Conservation (phyloP, 2,329 filamentous ascomycete genomes). For the Capronia epimyces region DNA sequence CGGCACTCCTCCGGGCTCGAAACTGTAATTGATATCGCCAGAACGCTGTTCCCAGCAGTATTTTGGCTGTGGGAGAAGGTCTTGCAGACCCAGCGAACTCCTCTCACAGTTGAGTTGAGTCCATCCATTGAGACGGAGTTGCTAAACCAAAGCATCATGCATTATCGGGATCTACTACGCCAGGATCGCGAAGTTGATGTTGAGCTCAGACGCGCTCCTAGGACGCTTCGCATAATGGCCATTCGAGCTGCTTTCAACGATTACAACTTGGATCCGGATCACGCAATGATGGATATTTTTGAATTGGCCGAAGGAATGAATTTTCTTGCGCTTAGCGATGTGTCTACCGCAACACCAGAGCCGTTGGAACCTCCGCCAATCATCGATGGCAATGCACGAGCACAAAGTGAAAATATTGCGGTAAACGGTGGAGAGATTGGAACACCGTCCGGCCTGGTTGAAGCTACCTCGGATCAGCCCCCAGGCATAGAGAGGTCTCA, state of each 20-base stretch:
- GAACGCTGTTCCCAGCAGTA: constrained; percentile 13
- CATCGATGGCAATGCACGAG: not conserved
- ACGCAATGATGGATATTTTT: constrained; percentile 14
- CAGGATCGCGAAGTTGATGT: constrained; percentile 2
- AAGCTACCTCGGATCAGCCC: not conserved
- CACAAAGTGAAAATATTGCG: not conserved
- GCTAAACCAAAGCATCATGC: constrained; percentile 4
- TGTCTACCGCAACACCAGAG: constrained; percentile 24
- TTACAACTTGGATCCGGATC: constrained; percentile 18
- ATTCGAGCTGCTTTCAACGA: constrained; percentile 17
- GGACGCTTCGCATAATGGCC: constrained; percentile 13
- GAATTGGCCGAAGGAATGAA: constrained; percentile 15
- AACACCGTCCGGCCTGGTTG: not conserved
- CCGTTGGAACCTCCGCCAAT: constrained; percentile 7
- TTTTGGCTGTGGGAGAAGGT: constrained; percentile 20
- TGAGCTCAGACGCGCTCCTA: constrained; percentile 2
- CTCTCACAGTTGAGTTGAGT: constrained; percentile 15
- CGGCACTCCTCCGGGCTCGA: constrained; percentile 4
- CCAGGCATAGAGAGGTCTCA: not conserved
- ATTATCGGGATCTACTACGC: constrained; percentile 9
- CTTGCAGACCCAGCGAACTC: constrained; percentile 14
- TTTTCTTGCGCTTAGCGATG: constrained; percentile 3
- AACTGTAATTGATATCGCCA: constrained; percentile 2
- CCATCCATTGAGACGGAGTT: constrained; percentile 16
- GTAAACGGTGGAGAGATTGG: not conserved